phyloP scores from a whole-genome alignment of 306 rosid species.

The Gillenia trifoliata region DNA sequence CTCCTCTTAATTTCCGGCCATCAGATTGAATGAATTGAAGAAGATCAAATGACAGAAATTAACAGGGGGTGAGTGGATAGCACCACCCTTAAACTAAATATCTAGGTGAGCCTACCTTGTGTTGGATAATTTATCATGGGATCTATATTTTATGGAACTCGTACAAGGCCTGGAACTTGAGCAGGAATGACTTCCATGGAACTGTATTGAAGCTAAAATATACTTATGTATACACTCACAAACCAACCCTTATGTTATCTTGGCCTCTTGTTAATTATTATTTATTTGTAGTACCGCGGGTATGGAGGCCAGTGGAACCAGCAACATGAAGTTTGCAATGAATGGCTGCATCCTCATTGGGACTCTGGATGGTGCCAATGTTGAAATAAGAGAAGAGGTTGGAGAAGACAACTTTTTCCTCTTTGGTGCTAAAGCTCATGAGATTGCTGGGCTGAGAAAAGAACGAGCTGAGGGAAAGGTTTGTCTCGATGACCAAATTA shows the following conservation, averaged over 20 bases:
- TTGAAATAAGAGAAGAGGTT: constrained; percentile 94
- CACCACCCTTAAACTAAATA: too few relatives aligned
- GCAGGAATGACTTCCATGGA: too few relatives aligned
- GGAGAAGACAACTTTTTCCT: constrained; percentile 92
- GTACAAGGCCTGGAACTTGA: not conserved
- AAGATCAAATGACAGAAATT: too few relatives aligned
- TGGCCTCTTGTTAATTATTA: not conserved
- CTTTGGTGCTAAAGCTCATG: constrained; percentile 92
- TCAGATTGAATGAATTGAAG: too few relatives aligned
- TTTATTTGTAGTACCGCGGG: constrained; percentile 77
- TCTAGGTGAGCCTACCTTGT: too few relatives aligned
- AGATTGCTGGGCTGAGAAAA: constrained; percentile 84
- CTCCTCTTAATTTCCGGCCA: too few relatives aligned
- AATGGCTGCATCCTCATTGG: constrained; percentile 94
- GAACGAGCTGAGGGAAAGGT: constrained; percentile 96
- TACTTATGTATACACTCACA: not conserved
- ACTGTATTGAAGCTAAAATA: too few relatives aligned
- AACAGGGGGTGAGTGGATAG: rapidly evolving
- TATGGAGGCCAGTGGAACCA: constrained; percentile 99
- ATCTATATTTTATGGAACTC: not conserved
- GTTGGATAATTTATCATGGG: not conserved
- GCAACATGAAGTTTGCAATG: constrained; percentile 99
- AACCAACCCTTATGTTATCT: not conserved
- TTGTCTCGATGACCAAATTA: constrained; percentile 20
- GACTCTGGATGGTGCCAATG: constrained; percentile 98